phyloP scores from a whole-genome alignment of 768 basidiomycete genomes.

The Leucosporidium creatinivorum region DNA sequence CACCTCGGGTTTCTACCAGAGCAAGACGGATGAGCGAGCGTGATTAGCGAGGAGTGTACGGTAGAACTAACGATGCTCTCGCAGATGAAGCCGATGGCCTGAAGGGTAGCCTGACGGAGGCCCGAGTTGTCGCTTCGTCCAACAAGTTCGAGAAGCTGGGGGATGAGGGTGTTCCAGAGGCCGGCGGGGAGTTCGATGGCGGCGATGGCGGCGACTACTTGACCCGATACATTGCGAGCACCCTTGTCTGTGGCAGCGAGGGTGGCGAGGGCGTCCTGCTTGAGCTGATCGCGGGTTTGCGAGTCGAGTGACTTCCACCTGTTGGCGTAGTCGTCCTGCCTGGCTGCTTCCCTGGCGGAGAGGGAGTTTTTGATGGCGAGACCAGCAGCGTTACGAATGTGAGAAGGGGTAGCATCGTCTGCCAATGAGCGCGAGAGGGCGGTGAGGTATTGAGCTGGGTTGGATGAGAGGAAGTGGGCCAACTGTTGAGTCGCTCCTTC shows the following conservation, averaged over 20 bases:
- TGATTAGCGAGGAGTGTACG: slow-evolving; percentile 3
- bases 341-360: slow-evolving; percentile 78
- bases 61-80: slow-evolving; percentile 79
- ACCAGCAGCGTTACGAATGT: slow-evolving; percentile 90
- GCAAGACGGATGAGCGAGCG: neutral
- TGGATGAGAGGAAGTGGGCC: slow-evolving; percentile 21
- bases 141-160: slow-evolving; percentile 76
- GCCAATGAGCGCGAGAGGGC: slow-evolving; percentile 80
- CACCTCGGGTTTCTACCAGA: slow-evolving; percentile 77
- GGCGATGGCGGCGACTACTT: slow-evolving; percentile 90
- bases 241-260: slow-evolving; percentile 64
- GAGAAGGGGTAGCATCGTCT: slow-evolving; percentile 57
- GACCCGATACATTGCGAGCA: slow-evolving; percentile 80
- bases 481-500: slow-evolving; percentile 20
- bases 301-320: slow-evolving; percentile 70
- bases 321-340: slow-evolving; percentile 65
- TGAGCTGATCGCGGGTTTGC: slow-evolving; percentile 69
- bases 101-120: slow-evolving; percentile 76
- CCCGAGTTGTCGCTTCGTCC: slow-evolving; percentile 55
- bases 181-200: slow-evolving; percentile 79
- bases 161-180: slow-evolving; percentile 78
- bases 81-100: slow-evolving; percentile 95
- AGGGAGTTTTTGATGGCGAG: slow-evolving; percentile 94
- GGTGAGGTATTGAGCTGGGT: slow-evolving; percentile 63
- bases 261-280: slow-evolving; percentile 73